Evolutionary conservation across 805 yeast species (phyloP), one percentile per base, ranked within the genome.

Genomic region (Yamadazyma paraphyllophila): DNA sequence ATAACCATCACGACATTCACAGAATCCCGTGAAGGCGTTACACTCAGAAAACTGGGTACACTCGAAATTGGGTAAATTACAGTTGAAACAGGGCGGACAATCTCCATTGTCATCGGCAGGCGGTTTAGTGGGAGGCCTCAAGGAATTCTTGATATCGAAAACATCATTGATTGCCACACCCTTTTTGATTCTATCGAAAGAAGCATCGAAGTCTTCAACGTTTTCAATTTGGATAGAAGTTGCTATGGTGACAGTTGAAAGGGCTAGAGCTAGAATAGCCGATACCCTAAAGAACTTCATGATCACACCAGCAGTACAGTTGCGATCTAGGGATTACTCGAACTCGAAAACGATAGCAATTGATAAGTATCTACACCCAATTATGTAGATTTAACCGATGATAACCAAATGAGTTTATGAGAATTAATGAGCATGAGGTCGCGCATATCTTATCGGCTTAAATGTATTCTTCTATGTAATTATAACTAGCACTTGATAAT

Each of bases 21-120:
- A 94, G 59, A 83, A 76, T 1, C 99, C 99, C 4, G 92, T 87
- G 64, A 73, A 88, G 29, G 84, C 78, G 62, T 94, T 88, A 68
- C 99, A 94, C n/a, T 66, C 66, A 24, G 96, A 90, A 59, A 83
- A 94, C 57, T 94, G 99, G 48, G 86, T 81, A 65, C 99, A 94
- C 51, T 82, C 84, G 58, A 87, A 90, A 51, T 90, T 85, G 2
- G 97, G 96, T 10, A 90, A 74, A 74, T 89, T 86, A 71, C 99
- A 94, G 65, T 94, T 92, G 78, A 94, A 94, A 59, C 97, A 88
- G 0, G 96, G 96, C 0, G 96, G 96, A 57, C 96, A 88, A 41
- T 77, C 71, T 9, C 72, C 80, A 10, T 41, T 54, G 20, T 52
- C 54, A 14, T 38, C 43, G 4, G 16, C 26, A 14, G 32, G 32